Evolutionary conservation across 305 asterid species (phyloP).

Genomic region (Fraxinus baroniana): DNA sequence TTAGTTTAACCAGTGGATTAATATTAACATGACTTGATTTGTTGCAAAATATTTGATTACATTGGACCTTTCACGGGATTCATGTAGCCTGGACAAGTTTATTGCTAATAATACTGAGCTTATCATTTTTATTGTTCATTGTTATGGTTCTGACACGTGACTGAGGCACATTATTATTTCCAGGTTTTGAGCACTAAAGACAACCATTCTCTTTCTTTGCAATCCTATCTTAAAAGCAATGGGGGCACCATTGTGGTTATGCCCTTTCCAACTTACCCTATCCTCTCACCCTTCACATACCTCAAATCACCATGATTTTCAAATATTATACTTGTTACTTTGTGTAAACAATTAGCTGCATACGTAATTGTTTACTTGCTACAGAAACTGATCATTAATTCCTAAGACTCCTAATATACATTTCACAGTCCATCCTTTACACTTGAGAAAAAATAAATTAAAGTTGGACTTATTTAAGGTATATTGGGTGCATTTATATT

Average conservation of each 20-base stretch:
- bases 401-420: neutral
- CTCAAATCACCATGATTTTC: constrained; percentile 1
- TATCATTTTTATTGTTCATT: neutral
- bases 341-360: constrained; percentile 1
- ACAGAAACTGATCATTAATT: neutral
- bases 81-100: neutral
- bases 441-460: neutral
- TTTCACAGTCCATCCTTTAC: neutral
- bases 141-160: neutral
- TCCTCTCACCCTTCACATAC: neutral
- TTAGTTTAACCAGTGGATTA: neutral
- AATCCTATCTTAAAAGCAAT: constrained; percentile 12
- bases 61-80: neutral
- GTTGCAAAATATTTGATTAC: neutral
- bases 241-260: constrained; percentile 4
- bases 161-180: neutral
- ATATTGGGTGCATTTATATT: neutral
- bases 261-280: neutral
- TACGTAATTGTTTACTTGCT: neutral
- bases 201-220: constrained; percentile 10
- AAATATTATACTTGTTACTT: constrained; percentile 9
- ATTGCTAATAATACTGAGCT: neutral
- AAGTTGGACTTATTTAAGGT: constrained; percentile 7
- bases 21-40: neutral
- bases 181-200: neutral